Evolutionary conservation across 2,329 filamentous ascomycete genomes (phyloP).

Genomic region (Grosmannia huntii): DNA sequence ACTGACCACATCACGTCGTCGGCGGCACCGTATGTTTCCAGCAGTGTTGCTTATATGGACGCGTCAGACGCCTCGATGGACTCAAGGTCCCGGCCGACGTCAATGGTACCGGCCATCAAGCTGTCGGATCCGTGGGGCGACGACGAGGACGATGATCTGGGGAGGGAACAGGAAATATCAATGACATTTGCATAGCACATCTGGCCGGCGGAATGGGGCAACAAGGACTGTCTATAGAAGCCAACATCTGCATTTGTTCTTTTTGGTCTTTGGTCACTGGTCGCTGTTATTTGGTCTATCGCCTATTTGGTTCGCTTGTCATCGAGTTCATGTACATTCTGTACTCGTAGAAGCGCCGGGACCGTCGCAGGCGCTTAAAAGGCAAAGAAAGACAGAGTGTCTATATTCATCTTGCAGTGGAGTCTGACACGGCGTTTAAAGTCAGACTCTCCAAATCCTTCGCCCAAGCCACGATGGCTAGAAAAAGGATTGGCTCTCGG

Average conservation of each 20-base stretch:
- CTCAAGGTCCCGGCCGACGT: slow-evolving; percentile 17
- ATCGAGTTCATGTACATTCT: no score
- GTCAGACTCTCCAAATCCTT: not conserved
- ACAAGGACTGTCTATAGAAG: not conserved
- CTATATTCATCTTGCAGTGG: not conserved
- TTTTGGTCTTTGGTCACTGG: not conserved
- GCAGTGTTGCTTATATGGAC: not conserved
- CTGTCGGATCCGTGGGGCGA: slow-evolving; percentile 58
- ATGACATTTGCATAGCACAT: slow-evolving; percentile 61
- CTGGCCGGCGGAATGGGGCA: not conserved
- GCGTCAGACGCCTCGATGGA: not conserved
- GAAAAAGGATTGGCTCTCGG: not conserved
- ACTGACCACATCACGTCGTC: slow-evolving; percentile 6
- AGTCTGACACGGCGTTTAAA: not conserved
- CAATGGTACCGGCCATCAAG: slow-evolving; percentile 37
- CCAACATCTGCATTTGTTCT: not conserved
- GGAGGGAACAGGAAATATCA: slow-evolving; percentile 59
- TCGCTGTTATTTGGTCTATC: no score
- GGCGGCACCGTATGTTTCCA: not conserved
- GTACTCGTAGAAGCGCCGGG: no score
- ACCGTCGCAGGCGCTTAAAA: no score
- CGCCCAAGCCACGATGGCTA: not conserved
- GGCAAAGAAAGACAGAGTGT: not conserved
- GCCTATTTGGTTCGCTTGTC: no score
- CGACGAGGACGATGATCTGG: slow-evolving; percentile 48